A percentile compares a stretch with the other conserved stretches of the same genome.
Conservation (phyloP, 495 filamentous ascomycete species). For the Penicillium canescens region DNA sequence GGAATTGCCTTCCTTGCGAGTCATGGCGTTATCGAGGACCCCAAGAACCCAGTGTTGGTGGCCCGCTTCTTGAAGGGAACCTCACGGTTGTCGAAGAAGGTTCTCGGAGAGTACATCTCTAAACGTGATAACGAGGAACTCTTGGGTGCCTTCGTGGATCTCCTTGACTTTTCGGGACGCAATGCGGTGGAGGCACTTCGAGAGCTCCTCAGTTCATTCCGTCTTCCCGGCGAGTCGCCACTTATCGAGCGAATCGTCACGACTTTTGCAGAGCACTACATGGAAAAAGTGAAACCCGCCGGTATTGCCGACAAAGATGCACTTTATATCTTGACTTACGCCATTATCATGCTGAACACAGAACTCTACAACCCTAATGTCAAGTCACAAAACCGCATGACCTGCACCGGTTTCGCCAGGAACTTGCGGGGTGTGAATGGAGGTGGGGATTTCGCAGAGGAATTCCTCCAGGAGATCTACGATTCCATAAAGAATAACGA, state of each 20-base stretch:
- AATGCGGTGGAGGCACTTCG: slow-evolving; percentile 88
- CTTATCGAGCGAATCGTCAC: slow-evolving; percentile 93
- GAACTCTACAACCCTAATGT: slow-evolving; percentile 94
- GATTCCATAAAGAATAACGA: slow-evolving; percentile 89
- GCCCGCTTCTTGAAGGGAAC: slow-evolving; percentile 85
- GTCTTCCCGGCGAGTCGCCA: slow-evolving; percentile 86
- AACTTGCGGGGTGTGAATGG: slow-evolving; percentile 89
- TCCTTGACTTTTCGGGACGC: slow-evolving; percentile 83
- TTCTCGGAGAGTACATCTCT: slow-evolving; percentile 88
- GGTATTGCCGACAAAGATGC: slow-evolving; percentile 86
- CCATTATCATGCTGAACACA: slow-evolving; percentile 93
- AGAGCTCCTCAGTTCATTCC: slow-evolving; percentile 86
- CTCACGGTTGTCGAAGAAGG: slow-evolving; percentile 81
- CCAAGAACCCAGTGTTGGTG: slow-evolving; percentile 68
- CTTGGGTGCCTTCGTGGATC: slow-evolving; percentile 77
- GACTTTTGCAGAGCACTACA: slow-evolving; percentile 84
- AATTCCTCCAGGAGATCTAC: slow-evolving; percentile 86
- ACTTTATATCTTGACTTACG: slow-evolving; percentile 89
- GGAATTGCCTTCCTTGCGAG: slow-evolving; percentile 84
- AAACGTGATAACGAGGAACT: slow-evolving; percentile 83
- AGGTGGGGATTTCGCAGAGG: slow-evolving; percentile 78
- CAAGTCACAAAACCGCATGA: slow-evolving; percentile 80
- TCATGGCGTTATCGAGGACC: slow-evolving; percentile 78
- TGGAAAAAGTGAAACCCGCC: slow-evolving; percentile 65
- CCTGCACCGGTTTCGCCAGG: slow-evolving; percentile 71